Evolutionary conservation across 441 rosid genomes (phyloP), one percentile per base, ranked within the genome.

Genomic region (Populus tomentosa): DNA sequence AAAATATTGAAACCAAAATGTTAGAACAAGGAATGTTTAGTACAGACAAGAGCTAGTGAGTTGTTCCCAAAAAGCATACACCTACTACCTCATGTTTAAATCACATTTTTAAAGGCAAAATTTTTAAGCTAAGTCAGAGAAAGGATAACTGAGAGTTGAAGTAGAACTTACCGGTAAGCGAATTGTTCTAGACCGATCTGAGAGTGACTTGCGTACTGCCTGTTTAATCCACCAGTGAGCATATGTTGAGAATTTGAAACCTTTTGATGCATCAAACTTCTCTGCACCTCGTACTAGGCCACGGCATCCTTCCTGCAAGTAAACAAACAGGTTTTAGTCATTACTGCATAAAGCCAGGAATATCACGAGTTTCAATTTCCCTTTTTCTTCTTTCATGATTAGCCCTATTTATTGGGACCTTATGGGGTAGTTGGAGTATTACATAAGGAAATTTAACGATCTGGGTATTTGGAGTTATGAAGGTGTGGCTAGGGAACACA

Each of bases 201-300:
- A 88, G 24, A 95, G 98, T 78, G 93, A 88, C 84, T 87, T 95
- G 74, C 97, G 82, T 65, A 95, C 89, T 18, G 98, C 93, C 85
- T 95, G 99, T 75, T 89, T 95, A 76, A 94, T 92, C 99, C 99
- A 95, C 98, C 98, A 95, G 77, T 95, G 97, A 10, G 94, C 99
- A 81, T 95, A 95, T 21, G 97, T 95, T 64, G 99, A 95, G 78
- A 95, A 93, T 83, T 91, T 95, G 82, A 92, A 95, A 81, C 99
- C 99, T 81, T 89, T 94, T 36, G 97, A 88, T 73, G 95, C 94
- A 85, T 95, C 98, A 81, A 95, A 95, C 84, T 90, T 95, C 86
- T 93, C 98, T 65, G 95, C 81, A 70, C 97, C 98, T 81, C 88
- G 87, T 59, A 94, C 85, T 81, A 95, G 97, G 68, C 99, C 98